phyloP scores from a whole-genome alignment of 805 yeast species.

The Teunomyces gatunensis region DNA sequence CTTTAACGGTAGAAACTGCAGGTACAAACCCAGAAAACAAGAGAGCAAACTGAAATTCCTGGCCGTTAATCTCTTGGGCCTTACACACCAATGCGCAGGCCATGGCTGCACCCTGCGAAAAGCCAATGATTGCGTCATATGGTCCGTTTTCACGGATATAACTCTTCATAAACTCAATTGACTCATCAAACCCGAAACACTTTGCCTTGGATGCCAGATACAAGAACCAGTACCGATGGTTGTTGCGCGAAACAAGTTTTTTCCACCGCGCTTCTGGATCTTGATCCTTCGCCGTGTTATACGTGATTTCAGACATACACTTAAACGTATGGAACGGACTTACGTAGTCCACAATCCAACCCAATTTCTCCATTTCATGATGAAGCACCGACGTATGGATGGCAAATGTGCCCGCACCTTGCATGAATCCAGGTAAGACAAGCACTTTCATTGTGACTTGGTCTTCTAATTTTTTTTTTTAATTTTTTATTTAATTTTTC shows the following conservation, averaged over 20 bases:
- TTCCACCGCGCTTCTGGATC: constrained; percentile 32
- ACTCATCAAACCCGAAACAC: constrained; percentile 28
- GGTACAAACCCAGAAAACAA: constrained; percentile 37
- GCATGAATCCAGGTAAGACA: constrained; percentile 1
- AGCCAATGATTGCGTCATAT: constrained; percentile 41
- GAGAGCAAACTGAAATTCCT: constrained; percentile 25
- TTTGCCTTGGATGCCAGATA: constrained; percentile 15
- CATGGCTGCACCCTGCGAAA: constrained; percentile 45
- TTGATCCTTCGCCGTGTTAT: constrained; percentile 22
- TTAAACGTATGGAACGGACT: not conserved
- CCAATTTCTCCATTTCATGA: not conserved
- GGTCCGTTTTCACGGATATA: constrained; percentile 38
- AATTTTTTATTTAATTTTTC: not conserved
- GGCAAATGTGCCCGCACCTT: not conserved
- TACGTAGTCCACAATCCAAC: not conserved
- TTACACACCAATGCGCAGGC: constrained; percentile 27
- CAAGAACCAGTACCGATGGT: constrained; percentile 39
- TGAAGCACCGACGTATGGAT: not conserved
- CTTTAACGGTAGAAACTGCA: constrained; percentile 18
- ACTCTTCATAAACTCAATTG: constrained; percentile 22
- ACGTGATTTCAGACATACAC: constrained; percentile 24
- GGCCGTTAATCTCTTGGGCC: constrained; percentile 18
- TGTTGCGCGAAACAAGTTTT: constrained; percentile 22
- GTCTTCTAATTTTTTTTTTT: too few relatives aligned
- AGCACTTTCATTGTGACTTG: not conserved